These are phyloP conservation scores for Syzygium oleosum DNA, from an alignment of 345 rosid genomes.

Conservation along the genomic window DNA sequence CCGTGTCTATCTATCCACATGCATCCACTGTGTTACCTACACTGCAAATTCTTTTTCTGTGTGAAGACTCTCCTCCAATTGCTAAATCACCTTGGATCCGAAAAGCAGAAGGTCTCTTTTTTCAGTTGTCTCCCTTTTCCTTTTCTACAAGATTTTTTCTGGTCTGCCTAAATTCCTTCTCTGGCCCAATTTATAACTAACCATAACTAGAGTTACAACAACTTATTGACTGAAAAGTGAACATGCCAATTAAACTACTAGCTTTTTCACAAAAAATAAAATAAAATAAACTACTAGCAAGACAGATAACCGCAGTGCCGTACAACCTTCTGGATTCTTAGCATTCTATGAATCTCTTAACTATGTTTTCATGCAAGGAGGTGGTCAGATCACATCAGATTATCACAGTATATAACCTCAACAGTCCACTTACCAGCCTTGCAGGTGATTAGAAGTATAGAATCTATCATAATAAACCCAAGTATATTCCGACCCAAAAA, in stretches of 20 bases:
- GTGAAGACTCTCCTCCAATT: neutral
- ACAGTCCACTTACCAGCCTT: neutral
- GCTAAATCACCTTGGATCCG: neutral
- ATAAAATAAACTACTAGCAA: neutral
- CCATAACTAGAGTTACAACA: neutral
- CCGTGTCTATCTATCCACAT: neutral
- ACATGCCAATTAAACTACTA: neutral
- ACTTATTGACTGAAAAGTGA: neutral
- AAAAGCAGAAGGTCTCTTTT: neutral
- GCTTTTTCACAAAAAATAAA: neutral
- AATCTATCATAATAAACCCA: neutral
- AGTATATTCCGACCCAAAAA: too few relatives aligned
- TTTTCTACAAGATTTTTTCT: neutral
- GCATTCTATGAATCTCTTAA: neutral
- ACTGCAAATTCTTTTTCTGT: neutral
- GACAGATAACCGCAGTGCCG: neutral
- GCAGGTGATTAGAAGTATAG: neutral
- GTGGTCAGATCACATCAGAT: neutral
- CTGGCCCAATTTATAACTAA: neutral
- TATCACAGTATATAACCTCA: neutral
- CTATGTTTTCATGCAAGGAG: neutral
- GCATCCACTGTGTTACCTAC: neutral
- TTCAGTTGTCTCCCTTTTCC: neutral
- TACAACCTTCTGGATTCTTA: neutral
- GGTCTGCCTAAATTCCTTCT: neutral